These are phyloP conservation scores for Venturia effusa DNA, from an alignment of 2,329 filamentous ascomycete genomes.

Conservation along the genomic window DNA sequence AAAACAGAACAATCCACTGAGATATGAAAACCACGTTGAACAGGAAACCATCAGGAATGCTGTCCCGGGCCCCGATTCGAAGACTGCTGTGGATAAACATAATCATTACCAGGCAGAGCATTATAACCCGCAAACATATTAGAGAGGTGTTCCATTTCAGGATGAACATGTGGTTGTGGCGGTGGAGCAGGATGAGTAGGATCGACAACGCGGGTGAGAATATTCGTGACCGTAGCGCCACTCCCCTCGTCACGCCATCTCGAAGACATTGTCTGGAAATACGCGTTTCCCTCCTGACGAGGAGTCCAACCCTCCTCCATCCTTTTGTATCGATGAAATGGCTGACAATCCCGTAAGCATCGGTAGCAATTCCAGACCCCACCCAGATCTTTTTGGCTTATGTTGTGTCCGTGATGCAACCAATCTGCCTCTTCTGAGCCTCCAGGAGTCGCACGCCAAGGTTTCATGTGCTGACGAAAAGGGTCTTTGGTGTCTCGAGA, in stretches of 20 bases:
- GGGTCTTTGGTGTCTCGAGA: neutral
- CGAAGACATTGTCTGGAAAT: neutral
- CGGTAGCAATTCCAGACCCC: neutral
- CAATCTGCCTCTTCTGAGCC: neutral
- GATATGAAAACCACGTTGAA: no score
- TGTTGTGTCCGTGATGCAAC: neutral
- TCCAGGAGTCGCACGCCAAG: neutral
- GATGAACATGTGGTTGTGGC: neutral
- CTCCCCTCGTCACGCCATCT: neutral
- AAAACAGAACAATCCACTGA: no score
- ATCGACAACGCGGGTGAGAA: neutral
- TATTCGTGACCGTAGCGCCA: neutral
- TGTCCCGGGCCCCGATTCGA: neutral
- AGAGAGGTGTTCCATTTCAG: no score
- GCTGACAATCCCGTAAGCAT: neutral
- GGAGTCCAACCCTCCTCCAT: neutral
- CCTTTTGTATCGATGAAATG: neutral
- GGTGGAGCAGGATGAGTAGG: neutral
- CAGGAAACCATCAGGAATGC: neutral
- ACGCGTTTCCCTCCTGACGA: neutral
- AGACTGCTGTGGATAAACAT: neutral
- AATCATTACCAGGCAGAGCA: neutral
- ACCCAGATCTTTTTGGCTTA: neutral
- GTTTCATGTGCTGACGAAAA: neutral
- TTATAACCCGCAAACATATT: neutral